Conservation (phyloP, 257 asterid species). For the Voacanga thouarsii region DNA sequence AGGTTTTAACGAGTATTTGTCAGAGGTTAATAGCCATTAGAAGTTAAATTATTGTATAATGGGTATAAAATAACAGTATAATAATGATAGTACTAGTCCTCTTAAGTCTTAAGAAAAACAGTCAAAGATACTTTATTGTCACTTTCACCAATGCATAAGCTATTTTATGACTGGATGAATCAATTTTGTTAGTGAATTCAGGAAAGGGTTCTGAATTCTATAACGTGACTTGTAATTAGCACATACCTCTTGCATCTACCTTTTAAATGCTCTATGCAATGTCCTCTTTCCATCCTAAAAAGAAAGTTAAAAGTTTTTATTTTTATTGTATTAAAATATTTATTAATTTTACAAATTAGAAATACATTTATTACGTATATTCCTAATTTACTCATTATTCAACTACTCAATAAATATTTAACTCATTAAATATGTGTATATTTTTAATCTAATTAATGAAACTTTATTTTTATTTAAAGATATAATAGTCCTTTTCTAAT, state of each 20-base stretch:
- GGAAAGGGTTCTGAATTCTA: conserved; percentile 52
- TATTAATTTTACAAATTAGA: too few species aligned
- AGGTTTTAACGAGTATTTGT: conserved; percentile 7
- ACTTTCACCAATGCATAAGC: conserved; percentile 19
- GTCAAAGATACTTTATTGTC: conserved; percentile 28
- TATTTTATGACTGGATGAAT: conserved; percentile 19
- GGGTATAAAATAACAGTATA: not conserved
- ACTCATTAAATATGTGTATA: too few species aligned
- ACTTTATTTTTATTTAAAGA: too few species aligned
- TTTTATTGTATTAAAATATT: too few species aligned
- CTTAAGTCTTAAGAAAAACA: not conserved
- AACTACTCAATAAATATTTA: too few species aligned
- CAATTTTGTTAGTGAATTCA: conserved; percentile 26
- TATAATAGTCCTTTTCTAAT: too few species aligned
- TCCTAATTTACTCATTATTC: too few species aligned
- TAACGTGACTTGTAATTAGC: conserved; percentile 22
- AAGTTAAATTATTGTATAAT: not conserved
- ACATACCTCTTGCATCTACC: not conserved
- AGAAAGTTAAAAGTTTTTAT: too few species aligned
- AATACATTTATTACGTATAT: too few species aligned
- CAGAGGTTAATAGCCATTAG: not conserved
- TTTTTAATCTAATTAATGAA: too few species aligned
- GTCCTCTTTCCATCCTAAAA: too few species aligned
- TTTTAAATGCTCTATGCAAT: not conserved
- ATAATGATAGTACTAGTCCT: too few species aligned